Percentiles rank a stretch among this genome's conserved stretches.
Evolutionary conservation across 768 basidiomycete genomes (phyloP).

Genomic region (Suillus americanus): DNA sequence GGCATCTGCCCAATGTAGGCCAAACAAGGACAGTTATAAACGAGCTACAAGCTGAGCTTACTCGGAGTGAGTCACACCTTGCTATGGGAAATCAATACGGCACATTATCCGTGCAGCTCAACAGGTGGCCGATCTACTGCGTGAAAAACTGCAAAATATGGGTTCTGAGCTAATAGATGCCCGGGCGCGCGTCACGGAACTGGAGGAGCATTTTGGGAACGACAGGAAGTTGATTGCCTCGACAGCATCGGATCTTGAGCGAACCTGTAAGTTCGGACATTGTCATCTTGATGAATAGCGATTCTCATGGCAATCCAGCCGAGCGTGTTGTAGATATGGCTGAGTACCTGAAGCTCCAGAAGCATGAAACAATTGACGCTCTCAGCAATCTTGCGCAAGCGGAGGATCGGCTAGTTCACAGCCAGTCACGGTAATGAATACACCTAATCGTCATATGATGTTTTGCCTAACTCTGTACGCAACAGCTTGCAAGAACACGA

Average conservation of each 20-base stretch:
- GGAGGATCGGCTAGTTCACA: slow-evolving; percentile 25
- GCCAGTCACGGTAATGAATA: slow-evolving; percentile 21
- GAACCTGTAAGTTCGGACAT: slow-evolving; percentile 21
- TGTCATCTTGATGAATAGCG: slow-evolving; percentile 11
- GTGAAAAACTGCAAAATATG: slow-evolving; percentile 43
- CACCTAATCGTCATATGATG: neutral
- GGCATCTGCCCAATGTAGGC: slow-evolving; percentile 23
- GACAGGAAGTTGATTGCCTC: slow-evolving; percentile 25
- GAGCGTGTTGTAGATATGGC: slow-evolving; percentile 21
- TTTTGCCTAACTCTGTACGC: slow-evolving; percentile 14
- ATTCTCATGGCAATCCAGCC: slow-evolving; percentile 20
- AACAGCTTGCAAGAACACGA: slow-evolving; percentile 26
- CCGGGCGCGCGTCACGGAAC: slow-evolving; percentile 36
- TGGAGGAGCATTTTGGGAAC: slow-evolving; percentile 29
- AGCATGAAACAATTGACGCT: slow-evolving; percentile 26
- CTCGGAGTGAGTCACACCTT: slow-evolving; percentile 27
- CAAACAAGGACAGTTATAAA: slow-evolving; percentile 30
- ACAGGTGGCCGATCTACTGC: slow-evolving; percentile 48
- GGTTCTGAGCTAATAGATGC: slow-evolving; percentile 44
- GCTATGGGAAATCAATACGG: neutral
- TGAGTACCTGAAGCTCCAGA: slow-evolving; percentile 28
- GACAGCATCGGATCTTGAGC: slow-evolving; percentile 21
- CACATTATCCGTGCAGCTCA: slow-evolving; percentile 34
- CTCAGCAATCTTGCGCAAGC: slow-evolving; percentile 22
- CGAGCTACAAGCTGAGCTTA: slow-evolving; percentile 37